Evolutionary conservation across 2,329 filamentous ascomycete genomes (phyloP).

Genomic region (Colletotrichum caudatum): DNA sequence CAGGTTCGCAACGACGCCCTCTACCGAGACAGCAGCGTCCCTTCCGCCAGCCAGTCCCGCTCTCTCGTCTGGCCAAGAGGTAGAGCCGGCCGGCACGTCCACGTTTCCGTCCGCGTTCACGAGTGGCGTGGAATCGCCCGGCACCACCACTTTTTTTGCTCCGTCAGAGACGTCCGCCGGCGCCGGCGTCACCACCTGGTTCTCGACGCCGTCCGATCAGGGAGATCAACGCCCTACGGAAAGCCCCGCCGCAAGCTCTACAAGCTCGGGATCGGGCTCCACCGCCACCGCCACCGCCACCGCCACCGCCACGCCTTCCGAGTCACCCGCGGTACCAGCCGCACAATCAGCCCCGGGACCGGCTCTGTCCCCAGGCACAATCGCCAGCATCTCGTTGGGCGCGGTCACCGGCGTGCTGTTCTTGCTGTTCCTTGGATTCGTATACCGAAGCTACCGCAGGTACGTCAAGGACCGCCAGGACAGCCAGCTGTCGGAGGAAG

Average conservation of each 20-base stretch:
- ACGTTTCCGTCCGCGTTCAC: neutral
- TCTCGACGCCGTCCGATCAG: neutral
- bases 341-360: slow-evolving; percentile 20
- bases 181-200: neutral
- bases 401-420: slow-evolving; percentile 45
- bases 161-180: neutral
- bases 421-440: slow-evolving; percentile 40
- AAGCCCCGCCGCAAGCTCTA: neutral
- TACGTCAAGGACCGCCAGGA: slow-evolving; percentile 39
- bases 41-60: neutral
- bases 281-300: slow-evolving; percentile 5
- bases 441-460: slow-evolving; percentile 41
- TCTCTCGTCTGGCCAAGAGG: neutral
- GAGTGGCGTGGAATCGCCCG: neutral
- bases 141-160: neutral
- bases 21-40: neutral
- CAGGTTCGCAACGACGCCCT: slow-evolving; percentile 29
- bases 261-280: neutral
- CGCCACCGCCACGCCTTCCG: slow-evolving; percentile 20
- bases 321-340: slow-evolving; percentile 10
- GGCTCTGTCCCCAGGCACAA: slow-evolving; percentile 45
- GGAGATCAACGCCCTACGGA: neutral
- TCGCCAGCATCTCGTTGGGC: slow-evolving; percentile 48
- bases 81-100: too few relatives aligned
- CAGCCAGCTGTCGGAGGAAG: slow-evolving; percentile 19